Evolutionary conservation across 2,329 filamentous ascomycete genomes (phyloP).

Genomic region (Botryotinia globosa): DNA sequence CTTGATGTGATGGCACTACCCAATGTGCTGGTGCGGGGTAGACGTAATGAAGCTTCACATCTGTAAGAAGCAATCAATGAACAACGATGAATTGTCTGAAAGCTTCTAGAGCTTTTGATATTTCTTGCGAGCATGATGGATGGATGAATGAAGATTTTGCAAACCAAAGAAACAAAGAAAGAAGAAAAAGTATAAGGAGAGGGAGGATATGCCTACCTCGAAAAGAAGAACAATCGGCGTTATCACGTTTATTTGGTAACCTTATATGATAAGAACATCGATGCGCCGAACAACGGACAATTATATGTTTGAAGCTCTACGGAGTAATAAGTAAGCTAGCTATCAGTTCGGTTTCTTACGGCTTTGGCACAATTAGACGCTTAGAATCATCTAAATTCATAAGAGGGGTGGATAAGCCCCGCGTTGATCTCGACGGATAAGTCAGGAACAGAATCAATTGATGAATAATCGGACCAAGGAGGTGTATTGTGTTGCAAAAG

Average conservation of each 20-base stretch:
- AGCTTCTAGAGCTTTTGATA: slow-evolving; percentile 31
- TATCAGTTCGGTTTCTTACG: not conserved
- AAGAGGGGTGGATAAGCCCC: slow-evolving; percentile 2
- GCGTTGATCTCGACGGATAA: slow-evolving; percentile 4
- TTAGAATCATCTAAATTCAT: not conserved
- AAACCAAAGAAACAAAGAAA: slow-evolving; percentile 12
- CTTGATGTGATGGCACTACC: not conserved
- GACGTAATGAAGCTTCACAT: slow-evolving; percentile 24
- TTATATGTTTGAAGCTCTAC: slow-evolving; percentile 2
- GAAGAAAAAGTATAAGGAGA: not conserved
- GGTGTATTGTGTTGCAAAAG: not conserved
- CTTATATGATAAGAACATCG: not conserved
- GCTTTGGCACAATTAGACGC: not conserved
- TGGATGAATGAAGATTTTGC: not conserved
- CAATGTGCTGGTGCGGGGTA: slow-evolving; percentile 29
- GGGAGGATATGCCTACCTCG: slow-evolving; percentile 12
- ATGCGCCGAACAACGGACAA: slow-evolving; percentile 3
- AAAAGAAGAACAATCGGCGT: not conserved
- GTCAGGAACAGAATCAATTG: not conserved
- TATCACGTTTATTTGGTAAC: not conserved
- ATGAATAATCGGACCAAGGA: not conserved
- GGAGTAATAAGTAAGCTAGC: too few relatives aligned
- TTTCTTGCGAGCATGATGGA: slow-evolving; percentile 17
- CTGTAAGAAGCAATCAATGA: slow-evolving; percentile 22
- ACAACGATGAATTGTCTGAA: slow-evolving; percentile 28